A percentile compares a stretch with the other conserved stretches of the same genome.
phyloP scores from a whole-genome alignment of 371 early-diverging fungal genomes.

The Nosema muscidifuracis region DNA sequence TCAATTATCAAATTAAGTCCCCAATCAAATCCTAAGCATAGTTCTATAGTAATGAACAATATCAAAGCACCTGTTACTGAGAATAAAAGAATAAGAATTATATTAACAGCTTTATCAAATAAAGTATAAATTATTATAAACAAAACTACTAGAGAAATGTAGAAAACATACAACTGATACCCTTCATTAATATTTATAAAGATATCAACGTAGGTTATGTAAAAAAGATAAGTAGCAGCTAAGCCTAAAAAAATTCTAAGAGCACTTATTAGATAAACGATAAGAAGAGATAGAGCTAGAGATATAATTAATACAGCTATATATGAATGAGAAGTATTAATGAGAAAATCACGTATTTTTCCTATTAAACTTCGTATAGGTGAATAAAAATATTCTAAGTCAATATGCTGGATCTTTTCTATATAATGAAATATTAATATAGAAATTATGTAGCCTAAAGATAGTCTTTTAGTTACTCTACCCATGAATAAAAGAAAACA shows the following conservation, averaged over 20 bases:
- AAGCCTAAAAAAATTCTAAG: background rate
- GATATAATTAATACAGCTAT: background rate
- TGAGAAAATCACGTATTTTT: background rate
- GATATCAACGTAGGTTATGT: background rate
- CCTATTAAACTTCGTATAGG: background rate
- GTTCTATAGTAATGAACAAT: background rate
- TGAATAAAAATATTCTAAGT: background rate
- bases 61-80: background rate
- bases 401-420: background rate
- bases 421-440: background rate
- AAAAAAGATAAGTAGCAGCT: constrained; percentile 6
- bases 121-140: background rate
- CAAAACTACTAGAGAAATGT: background rate
- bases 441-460: background rate
- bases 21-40: background rate
- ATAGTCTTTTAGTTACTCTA: background rate
- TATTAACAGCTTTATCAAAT: background rate
- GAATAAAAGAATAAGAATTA: background rate
- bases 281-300: background rate
- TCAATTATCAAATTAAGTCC: background rate
- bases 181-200: background rate
- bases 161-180: background rate
- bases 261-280: background rate
- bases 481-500: background rate
- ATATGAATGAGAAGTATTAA: background rate